phyloP scores from a whole-genome alignment of 441 rosid species.

The Macaranga tanarius region DNA sequence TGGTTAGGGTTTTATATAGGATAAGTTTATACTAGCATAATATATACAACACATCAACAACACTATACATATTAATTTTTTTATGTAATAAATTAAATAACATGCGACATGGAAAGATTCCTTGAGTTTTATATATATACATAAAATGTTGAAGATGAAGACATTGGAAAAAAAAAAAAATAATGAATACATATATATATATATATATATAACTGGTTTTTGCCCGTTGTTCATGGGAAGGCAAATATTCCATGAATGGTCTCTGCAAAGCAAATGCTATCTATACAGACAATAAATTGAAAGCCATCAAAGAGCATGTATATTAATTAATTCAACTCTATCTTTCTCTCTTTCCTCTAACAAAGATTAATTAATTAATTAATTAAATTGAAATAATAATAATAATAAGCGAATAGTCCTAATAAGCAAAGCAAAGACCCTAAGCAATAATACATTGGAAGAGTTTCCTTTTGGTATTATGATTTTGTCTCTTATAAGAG shows the following conservation, averaged over 20 bases:
- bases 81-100: neutral
- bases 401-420: neutral
- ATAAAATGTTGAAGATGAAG: neutral
- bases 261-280: neutral
- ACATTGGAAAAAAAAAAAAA: neutral
- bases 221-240: conserved; percentile 16
- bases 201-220: neutral
- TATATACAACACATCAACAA: too few relatives aligned
- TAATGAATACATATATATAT: too few relatives aligned
- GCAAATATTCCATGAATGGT: conserved; percentile 32
- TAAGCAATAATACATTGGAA: conserved; percentile 4
- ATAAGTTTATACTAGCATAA: too few relatives aligned
- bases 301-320: conserved; percentile 33
- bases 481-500: conserved; percentile 32
- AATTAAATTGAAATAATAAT: neutral
- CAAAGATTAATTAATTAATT: neutral
- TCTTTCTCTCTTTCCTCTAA: neutral
- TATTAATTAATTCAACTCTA: conserved; percentile 20
- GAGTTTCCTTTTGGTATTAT: conserved; percentile 3
- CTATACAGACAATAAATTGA: conserved; percentile 17
- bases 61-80: too few relatives aligned
- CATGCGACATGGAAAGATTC: conserved; percentile 19
- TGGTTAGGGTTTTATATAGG: too few relatives aligned
- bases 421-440: neutral
- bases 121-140: neutral